These are phyloP conservation scores for Pyracantha coccinea DNA, from an alignment of 331 rosid genomes.

Conservation along the genomic window DNA sequence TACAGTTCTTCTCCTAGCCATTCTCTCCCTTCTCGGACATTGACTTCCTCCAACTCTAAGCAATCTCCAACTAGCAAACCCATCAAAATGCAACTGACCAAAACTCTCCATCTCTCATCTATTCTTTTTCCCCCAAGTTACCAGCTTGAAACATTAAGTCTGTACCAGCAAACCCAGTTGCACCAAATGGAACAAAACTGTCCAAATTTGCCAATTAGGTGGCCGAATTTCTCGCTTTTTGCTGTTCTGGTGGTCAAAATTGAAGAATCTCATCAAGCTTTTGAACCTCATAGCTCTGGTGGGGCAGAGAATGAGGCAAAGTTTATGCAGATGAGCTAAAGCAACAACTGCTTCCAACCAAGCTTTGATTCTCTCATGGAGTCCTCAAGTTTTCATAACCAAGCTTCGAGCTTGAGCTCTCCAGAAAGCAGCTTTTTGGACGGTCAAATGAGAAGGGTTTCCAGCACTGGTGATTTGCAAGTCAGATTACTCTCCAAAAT, in stretches of 20 bases:
- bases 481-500: slow-evolving; percentile 17
- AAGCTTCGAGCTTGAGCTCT: slow-evolving; percentile 20
- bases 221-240: slow-evolving; percentile 24
- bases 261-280: slow-evolving; percentile 49
- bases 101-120: slow-evolving; percentile 23
- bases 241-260: slow-evolving; percentile 42
- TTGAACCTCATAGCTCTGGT: slow-evolving; percentile 41
- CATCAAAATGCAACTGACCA: slow-evolving; percentile 24
- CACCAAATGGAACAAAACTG: slow-evolving; percentile 2
- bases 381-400: slow-evolving; percentile 29
- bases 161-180: slow-evolving; percentile 20
- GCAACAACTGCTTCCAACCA: slow-evolving; percentile 47
- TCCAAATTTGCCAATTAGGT: slow-evolving; percentile 17
- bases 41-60: slow-evolving; percentile 31
- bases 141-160: slow-evolving; percentile 31
- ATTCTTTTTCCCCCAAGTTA: slow-evolving; percentile 43
- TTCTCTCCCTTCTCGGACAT: slow-evolving; percentile 31
- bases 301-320: slow-evolving; percentile 35
- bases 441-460: slow-evolving; percentile 53
- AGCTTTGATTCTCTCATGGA: slow-evolving; percentile 34
- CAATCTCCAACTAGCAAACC: slow-evolving; percentile 16
- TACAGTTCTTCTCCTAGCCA: slow-evolving; percentile 35
- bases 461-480: slow-evolving; percentile 82
- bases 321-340: slow-evolving; percentile 62
- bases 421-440: slow-evolving; percentile 37